Evolutionary conservation across 768 basidiomycete genomes (phyloP).

Genomic region (Lactifluus subvellereus): DNA sequence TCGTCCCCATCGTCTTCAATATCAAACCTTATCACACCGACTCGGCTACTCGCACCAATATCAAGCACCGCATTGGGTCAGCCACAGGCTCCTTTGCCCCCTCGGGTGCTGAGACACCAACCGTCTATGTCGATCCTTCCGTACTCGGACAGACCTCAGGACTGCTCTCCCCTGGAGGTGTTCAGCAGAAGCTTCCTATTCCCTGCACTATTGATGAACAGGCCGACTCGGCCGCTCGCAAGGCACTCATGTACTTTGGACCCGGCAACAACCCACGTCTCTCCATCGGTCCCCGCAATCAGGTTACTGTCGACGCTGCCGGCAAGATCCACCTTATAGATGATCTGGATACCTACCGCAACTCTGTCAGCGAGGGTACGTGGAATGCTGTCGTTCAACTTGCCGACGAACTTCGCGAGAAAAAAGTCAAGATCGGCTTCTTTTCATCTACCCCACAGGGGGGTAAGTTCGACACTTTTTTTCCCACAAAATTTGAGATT

Average conservation of each 20-base stretch:
- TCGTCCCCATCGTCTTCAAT: constrained; percentile 81
- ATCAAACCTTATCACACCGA: constrained; percentile 81
- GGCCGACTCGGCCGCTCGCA: constrained; percentile 81
- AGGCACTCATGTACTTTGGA: constrained; percentile 77
- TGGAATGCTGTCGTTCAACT: constrained; percentile 82
- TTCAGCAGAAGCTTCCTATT: constrained; percentile 59
- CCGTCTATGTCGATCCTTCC: constrained; percentile 56
- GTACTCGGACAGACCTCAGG: constrained; percentile 36
- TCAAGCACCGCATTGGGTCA: constrained; percentile 79
- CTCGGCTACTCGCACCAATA: constrained; percentile 67
- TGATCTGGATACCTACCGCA: constrained; percentile 70
- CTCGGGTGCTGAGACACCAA: constrained; percentile 73
- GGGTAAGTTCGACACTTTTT: constrained; percentile 41
- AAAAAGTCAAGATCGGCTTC: constrained; percentile 86
- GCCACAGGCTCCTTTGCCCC: constrained; percentile 73
- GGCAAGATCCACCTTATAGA: constrained; percentile 85
- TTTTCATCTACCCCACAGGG: constrained; percentile 96
- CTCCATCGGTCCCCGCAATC: constrained; percentile 75
- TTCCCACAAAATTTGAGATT: constrained; percentile 25
- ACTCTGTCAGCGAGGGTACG: constrained; percentile 64
- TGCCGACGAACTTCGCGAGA: constrained; percentile 77
- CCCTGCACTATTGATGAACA: constrained; percentile 77
- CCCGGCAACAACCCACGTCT: constrained; percentile 81
- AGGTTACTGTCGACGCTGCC: constrained; percentile 81
- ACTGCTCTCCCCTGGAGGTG: constrained; percentile 40